phyloP scores from a whole-genome alignment of 2,329 filamentous ascomycete species.

The Aspergillus calidoustus region DNA sequence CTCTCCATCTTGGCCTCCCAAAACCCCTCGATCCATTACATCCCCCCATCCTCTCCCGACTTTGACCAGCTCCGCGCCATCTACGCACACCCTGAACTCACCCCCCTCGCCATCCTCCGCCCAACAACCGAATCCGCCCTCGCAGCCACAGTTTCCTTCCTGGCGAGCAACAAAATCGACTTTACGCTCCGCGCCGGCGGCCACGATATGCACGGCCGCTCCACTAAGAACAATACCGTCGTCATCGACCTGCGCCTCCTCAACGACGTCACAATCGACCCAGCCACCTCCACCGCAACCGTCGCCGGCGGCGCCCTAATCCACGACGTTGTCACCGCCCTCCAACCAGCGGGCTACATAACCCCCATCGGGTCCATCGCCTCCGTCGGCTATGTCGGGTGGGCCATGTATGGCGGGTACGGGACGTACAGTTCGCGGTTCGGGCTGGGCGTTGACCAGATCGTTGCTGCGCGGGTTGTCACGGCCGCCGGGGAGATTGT shows the following conservation, averaged over 20 bases:
- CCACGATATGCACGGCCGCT: neutral
- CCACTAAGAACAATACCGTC: neutral
- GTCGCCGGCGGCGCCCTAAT: neutral
- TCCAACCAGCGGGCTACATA: neutral
- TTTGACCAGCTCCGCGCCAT: neutral
- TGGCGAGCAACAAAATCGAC: neutral
- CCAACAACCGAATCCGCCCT: too few relatives aligned
- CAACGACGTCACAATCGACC: neutral
- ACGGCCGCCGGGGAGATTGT: neutral
- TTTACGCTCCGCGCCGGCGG: neutral
- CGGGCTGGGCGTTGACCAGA: neutral
- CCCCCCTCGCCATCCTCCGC: neutral
- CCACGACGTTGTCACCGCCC: neutral
- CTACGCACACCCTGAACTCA: neutral
- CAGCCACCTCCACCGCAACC: neutral
- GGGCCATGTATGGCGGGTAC: neutral
- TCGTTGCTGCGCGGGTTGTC: neutral
- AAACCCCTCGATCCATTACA: neutral
- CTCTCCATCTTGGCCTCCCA: neutral
- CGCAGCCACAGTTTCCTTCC: neutral
- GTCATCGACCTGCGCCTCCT: neutral
- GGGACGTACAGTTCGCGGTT: neutral
- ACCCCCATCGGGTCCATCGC: neutral
- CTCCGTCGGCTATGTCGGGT: neutral
- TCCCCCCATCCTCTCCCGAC: neutral